Evolutionary conservation across 192 early-diverging fungal genomes (phyloP), one percentile per base, ranked within the genome.

Genomic region (Backusella circina): DNA sequence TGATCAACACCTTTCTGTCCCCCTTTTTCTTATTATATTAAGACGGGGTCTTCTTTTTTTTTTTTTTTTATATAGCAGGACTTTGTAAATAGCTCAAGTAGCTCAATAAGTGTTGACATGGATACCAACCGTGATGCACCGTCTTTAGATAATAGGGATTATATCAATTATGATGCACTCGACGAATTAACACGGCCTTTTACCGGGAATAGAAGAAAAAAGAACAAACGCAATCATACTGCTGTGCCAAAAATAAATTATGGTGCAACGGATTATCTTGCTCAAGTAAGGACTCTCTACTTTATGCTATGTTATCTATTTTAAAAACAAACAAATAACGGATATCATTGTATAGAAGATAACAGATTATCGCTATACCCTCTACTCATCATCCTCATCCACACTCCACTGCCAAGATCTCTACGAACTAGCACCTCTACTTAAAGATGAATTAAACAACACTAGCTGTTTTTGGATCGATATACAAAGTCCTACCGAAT

Each of bases 381-480:
- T 36, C 32, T 67, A 36, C 33, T 67, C 66, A 0, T 67, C 66
- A 1, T 36, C 35, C 21, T 36, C 68, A 28, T 70, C 68, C 1
- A 15, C 68, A 32, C 26, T 70, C 1, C 68, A 44, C 5, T 41
- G 37, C 10, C 36, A 70, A 38, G 35, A 37, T 12, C 21, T 70
- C 5, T 41, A 41, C 8, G 68, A 70, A 31, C 38, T 70, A 70
- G 39, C 26, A 23, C 68, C 68, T 7, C 16, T 28, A 66, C 15
- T 66, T 1, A 66, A 66, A 66, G 32, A 31, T 18, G 65, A n/a
- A 47, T 47, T 70, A 31, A 70, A 26, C 37, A 70, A 23, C 21
- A 57, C 51, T 26, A 57, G 51, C 9, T 91, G 88, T 47, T 94
- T 91, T 78, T 95, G 92, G 92, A 82, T 95, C 30, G 91, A 93